A percentile compares a stretch with the other conserved stretches of the same genome.
Conservation (phyloP, 345 rosid species). For the Populus simonii region DNA sequence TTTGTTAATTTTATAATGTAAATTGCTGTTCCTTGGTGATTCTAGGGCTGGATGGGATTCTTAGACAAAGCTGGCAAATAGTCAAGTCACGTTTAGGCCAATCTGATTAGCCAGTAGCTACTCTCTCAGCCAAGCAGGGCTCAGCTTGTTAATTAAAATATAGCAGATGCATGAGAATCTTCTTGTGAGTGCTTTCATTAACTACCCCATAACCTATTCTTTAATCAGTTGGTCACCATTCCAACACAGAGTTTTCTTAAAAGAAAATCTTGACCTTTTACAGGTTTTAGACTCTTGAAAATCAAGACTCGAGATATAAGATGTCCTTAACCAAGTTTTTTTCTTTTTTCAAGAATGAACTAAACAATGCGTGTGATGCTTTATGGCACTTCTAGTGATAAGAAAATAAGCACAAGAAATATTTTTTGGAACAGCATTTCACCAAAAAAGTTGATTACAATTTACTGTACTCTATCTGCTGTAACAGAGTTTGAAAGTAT, state of each 20-base stretch:
- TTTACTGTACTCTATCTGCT: not conserved
- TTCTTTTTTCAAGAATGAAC: not conserved
- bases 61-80: conserved; percentile 5
- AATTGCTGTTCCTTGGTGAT: conserved; percentile 4
- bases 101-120: too few relatives aligned
- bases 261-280: too few relatives aligned
- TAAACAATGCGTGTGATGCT: not conserved
- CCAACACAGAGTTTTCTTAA: too few relatives aligned
- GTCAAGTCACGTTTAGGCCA: not conserved
- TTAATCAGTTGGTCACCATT: too few relatives aligned
- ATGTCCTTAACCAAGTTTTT: not conserved
- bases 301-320: not conserved
- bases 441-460: not conserved
- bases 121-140: too few relatives aligned
- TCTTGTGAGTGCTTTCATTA: not conserved
- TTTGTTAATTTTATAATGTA: conserved; percentile 8
- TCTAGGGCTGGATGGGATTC: conserved; percentile 2
- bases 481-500: not conserved
- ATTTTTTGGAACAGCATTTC: too few relatives aligned
- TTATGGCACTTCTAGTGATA: too few relatives aligned
- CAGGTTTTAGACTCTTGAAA: not conserved
- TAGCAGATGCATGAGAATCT: not conserved
- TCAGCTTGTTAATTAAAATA: too few relatives aligned
- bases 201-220: too few relatives aligned
- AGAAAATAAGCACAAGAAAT: too few relatives aligned